Evolutionary conservation across 179 eudicot genomes (phyloP).

Genomic region (Dionaea muscipula): DNA sequence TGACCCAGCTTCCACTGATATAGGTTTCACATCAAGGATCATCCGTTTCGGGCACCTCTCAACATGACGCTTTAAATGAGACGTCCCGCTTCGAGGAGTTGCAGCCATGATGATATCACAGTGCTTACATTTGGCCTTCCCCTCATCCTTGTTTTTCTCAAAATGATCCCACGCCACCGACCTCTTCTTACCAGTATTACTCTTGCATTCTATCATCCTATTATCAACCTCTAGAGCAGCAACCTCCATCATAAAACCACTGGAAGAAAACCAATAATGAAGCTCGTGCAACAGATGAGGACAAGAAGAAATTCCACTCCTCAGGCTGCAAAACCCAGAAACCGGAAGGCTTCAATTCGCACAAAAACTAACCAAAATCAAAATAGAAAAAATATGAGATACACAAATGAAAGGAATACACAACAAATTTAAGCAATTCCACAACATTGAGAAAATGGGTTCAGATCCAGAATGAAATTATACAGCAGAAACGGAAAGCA

Average conservation of each 20-base stretch:
- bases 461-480: no score
- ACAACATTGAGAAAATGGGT: no score
- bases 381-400: no score
- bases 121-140: constrained; percentile 34
- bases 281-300: background rate
- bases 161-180: constrained; percentile 45
- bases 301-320: background rate
- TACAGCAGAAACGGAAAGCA: no score
- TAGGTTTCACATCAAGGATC: constrained; percentile 26
- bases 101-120: constrained; percentile 30
- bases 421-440: no score
- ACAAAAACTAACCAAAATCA: no score
- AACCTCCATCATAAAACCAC: constrained; percentile 1
- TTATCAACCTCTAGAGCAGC: constrained; percentile 23
- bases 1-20: constrained; percentile 18
- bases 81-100: constrained; percentile 42
- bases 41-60: constrained; percentile 34
- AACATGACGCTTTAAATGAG: constrained; percentile 39
- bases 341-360: no score
- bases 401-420: no score
- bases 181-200: constrained; percentile 26
- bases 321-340: background rate
- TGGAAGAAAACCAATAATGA: background rate
- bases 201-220: constrained; percentile 27
- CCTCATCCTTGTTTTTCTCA: constrained; percentile 32